A percentile compares a stretch with the other conserved stretches of the same genome.
Conservation (phyloP, 495 filamentous ascomycete species). For the Rhypophila decipiens region DNA sequence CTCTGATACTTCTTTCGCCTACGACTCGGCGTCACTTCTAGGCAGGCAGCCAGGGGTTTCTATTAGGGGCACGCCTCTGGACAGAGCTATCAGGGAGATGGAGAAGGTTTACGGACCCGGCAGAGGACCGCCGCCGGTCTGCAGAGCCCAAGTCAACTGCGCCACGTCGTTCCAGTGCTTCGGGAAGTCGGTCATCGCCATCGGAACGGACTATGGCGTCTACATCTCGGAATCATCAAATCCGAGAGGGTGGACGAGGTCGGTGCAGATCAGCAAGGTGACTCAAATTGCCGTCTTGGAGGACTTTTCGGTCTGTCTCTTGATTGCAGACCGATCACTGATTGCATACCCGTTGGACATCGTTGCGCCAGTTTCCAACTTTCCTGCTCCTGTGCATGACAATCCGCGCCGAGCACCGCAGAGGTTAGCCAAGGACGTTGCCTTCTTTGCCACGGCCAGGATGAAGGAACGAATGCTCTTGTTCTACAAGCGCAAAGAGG, state of each 20-base stretch:
- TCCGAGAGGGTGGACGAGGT: constrained; percentile 81
- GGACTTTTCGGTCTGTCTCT: constrained; percentile 85
- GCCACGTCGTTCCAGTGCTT: constrained; percentile 79
- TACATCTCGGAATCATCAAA: constrained; percentile 80
- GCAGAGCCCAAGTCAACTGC: constrained; percentile 81
- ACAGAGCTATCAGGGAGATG: constrained; percentile 83
- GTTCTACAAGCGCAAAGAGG: constrained; percentile 95
- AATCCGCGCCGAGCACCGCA: constrained; percentile 72
- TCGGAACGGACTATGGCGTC: constrained; percentile 92
- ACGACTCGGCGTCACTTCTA: constrained; percentile 54
- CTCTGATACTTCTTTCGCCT: constrained; percentile 84
- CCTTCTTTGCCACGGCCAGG: constrained; percentile 88
- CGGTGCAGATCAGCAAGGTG: constrained; percentile 67
- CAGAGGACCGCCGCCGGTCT: constrained; percentile 66
- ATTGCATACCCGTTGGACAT: constrained; percentile 93
- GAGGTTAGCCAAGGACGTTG: constrained; percentile 86
- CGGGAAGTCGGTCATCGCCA: constrained; percentile 83
- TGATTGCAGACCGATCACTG: constrained; percentile 84
- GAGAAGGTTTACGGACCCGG: constrained; percentile 66
- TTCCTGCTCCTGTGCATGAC: constrained; percentile 53
- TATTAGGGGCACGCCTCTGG: constrained; percentile 84
- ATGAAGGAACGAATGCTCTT: constrained; percentile 96
- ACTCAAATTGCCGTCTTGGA: constrained; percentile 93
- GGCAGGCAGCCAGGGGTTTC: constrained; percentile 40
- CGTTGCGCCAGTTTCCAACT: constrained; percentile 67